Evolutionary conservation across 2,329 filamentous ascomycete genomes (phyloP), one percentile per base, ranked within the genome.

Genomic region (Exutisphaerella laricina): DNA sequence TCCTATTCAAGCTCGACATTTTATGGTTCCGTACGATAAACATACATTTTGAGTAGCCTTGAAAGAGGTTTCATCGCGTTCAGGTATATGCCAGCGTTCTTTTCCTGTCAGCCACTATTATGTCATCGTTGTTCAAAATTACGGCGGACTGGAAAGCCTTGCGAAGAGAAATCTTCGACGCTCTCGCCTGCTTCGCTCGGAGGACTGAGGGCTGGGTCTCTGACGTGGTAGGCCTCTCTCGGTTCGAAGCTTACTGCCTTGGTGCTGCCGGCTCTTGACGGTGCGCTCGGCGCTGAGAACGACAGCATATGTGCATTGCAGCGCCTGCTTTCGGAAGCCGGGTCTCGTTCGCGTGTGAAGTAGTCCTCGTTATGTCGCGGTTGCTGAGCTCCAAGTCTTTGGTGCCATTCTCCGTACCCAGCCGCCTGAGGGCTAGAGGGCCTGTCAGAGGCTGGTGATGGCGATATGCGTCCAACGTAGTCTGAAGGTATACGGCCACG

Each of bases 171-270:
- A 30, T 48, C 45, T 25, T 51, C 43, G 16, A 17, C 23, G 16
- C 42, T 51, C 18, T 50, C 49, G 9, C 43, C 45, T 2, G 49
- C 47, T 29, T 54, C 51, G 26, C 45, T 50, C 1, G 51, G 50
- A 10, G 51, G 47, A 34, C 52, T 50, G 8, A 50, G 22, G n/a
- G 32, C 43, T 18, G 51, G 17, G 9, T 48, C 41, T n/a, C 34
- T 43, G 16, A 40, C 39, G 4, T 41, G 29, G 16, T 40, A 39
- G 2, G 29, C 7, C 9, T 48, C 46, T 21, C 41, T 39, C 4
- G 46, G 39, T 7, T 50, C 48, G 14, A 50, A 50, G 22, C 29
- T 42, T 4, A 50, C 43, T 10, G 48, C 44, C 20, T 33, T 46
- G 6, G 34, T 38, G 39, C 40, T 50, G 16, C 34, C 43, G 3